phyloP scores from a whole-genome alignment of 495 filamentous ascomycete species.

The Penicillium robsamsonii region DNA sequence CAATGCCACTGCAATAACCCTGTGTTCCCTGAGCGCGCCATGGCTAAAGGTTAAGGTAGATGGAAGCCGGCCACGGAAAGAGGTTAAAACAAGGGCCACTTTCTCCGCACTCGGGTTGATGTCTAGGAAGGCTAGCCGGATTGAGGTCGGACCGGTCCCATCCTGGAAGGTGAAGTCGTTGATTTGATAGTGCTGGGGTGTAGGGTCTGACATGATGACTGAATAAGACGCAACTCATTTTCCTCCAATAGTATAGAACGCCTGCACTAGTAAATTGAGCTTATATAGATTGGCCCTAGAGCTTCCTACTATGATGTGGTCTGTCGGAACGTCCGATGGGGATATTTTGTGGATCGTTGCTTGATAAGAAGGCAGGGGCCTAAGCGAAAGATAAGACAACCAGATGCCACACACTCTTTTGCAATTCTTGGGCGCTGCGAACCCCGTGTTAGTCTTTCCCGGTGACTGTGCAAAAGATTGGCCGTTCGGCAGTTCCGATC shows the following conservation, averaged over 20 bases:
- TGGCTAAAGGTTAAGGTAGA: constrained; percentile 45
- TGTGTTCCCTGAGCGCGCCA: constrained; percentile 48
- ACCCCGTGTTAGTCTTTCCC: no score
- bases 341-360: not conserved
- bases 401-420: no score
- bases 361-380: not conserved
- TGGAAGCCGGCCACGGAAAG: constrained; percentile 46
- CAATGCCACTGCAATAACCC: constrained; percentile 61
- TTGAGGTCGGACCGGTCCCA: not conserved
- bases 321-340: not conserved
- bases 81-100: constrained; percentile 46
- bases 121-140: constrained; percentile 40
- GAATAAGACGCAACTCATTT: not conserved
- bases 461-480: no score
- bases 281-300: not conserved
- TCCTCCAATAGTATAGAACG: not conserved
- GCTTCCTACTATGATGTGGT: not conserved
- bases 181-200: not conserved
- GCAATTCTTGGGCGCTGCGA: no score
- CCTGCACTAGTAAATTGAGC: not conserved
- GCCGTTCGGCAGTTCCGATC: no score
- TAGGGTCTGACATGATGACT: not conserved
- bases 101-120: constrained; percentile 39
- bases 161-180: not conserved
- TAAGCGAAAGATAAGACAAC: no score